These are phyloP conservation scores for Chrysanthemum lavandulifolium DNA, from an alignment of 129 eudicot genomes.

Conservation along the genomic window DNA sequence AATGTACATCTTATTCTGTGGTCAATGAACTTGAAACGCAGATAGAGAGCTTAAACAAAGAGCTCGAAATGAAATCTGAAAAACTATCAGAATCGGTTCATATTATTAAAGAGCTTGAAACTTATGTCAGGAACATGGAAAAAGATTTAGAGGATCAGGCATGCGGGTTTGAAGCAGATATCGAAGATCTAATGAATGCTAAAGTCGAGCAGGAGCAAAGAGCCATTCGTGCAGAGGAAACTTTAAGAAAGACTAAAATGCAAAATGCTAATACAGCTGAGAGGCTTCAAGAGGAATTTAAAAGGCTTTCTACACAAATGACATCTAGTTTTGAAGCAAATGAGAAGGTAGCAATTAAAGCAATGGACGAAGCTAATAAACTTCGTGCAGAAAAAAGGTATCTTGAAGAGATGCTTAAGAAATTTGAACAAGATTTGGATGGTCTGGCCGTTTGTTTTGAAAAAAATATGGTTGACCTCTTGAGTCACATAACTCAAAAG, in stretches of 20 bases:
- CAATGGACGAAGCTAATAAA: constrained; percentile 69
- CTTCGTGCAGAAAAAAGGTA: constrained; percentile 58
- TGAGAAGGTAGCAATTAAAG: constrained; percentile 71
- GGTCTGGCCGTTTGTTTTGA: constrained; percentile 40
- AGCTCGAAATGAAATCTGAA: constrained; percentile 41
- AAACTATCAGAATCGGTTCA: constrained; percentile 44
- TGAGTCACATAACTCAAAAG: constrained; percentile 40
- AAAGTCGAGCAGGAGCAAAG: constrained; percentile 86
- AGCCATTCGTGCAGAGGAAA: constrained; percentile 80
- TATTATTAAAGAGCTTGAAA: constrained; percentile 50
- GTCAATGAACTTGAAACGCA: constrained; percentile 56
- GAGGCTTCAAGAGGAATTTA: constrained; percentile 83
- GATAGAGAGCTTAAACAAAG: constrained; percentile 46
- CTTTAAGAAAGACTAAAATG: constrained; percentile 56
- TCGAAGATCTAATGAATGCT: constrained; percentile 60
- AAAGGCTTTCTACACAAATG: constrained; percentile 80
- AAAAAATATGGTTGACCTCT: constrained; percentile 48
- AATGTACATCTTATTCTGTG: constrained; percentile 53
- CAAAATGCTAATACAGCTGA: constrained; percentile 74
- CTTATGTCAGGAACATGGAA: constrained; percentile 59
- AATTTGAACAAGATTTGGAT: constrained; percentile 54
- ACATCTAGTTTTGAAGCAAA: constrained; percentile 71
- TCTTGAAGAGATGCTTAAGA: constrained; percentile 57
- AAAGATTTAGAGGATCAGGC: constrained; percentile 73
- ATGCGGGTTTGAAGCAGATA: constrained; percentile 70